phyloP scores from a whole-genome alignment of 345 rosid species.

The Eucalyptus curtisii region DNA sequence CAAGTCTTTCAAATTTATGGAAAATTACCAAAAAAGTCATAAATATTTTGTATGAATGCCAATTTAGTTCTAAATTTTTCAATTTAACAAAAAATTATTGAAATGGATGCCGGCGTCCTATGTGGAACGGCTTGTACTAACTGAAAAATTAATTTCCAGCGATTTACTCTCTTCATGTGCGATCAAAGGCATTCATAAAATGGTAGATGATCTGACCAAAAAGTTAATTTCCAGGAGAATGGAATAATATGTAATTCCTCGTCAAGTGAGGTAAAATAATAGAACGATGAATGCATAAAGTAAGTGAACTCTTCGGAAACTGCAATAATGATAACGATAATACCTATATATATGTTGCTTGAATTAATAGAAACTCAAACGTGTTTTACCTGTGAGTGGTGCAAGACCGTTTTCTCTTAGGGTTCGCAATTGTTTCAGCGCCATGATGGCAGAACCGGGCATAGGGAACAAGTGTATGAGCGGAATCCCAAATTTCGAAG shows the following conservation, averaged over 20 bases:
- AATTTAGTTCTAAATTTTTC: neutral
- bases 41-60: accelerated
- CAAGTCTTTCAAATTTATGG: too few species aligned
- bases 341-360: neutral
- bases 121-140: too few species aligned
- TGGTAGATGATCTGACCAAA: neutral
- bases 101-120: neutral
- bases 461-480: neutral
- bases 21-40: neutral
- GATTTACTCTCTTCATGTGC: neutral
- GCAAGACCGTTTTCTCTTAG: neutral
- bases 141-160: neutral
- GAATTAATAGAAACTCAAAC: too few species aligned
- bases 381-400: constrained; percentile 2
- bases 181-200: neutral
- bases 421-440: neutral
- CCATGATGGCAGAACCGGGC: neutral
- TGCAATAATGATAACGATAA: neutral
- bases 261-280: neutral
- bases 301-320: neutral
- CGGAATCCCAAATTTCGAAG: neutral
- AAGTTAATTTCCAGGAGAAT: neutral
- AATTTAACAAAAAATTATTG: neutral
- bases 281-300: neutral
- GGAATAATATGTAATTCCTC: neutral